These are phyloP conservation scores for Candida sp. DNA, from an alignment of 1,139 yeast genomes.

Conservation along the genomic window DNA sequence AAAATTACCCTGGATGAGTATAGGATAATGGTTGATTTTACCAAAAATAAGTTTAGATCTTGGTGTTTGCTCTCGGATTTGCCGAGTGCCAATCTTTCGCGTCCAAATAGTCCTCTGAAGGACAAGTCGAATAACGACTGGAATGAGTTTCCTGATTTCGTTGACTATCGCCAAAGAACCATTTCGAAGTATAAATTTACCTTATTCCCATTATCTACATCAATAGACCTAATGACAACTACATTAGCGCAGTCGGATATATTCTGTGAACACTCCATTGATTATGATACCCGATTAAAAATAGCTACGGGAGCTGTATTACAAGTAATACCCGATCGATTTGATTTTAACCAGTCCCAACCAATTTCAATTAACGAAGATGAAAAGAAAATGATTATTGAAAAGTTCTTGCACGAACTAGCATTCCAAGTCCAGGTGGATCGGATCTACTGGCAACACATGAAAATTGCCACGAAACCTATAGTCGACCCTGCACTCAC, in stretches of 20 bases:
- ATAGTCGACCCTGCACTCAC: conserved; percentile 3
- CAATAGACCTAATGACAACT: conserved; percentile 37
- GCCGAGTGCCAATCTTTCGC: conserved; percentile 28
- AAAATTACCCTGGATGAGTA: conserved; percentile 50
- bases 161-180: conserved; percentile 21
- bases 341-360: conserved; percentile 1
- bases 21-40: conserved; percentile 60
- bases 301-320: conserved; percentile 17
- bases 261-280: conserved; percentile 47
- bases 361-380: conserved; percentile 19
- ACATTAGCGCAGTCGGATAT: conserved; percentile 30
- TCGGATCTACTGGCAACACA: conserved; percentile 43
- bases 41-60: conserved; percentile 62
- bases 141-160: conserved; percentile 19
- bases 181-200: conserved; percentile 35
- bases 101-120: conserved; percentile 16
- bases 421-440: conserved; percentile 64
- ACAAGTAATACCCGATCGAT: conserved; percentile 15
- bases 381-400: conserved; percentile 44
- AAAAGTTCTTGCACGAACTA: conserved; percentile 42
- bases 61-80: conserved; percentile 48
- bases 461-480: conserved; percentile 13
- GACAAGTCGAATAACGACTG: conserved; percentile 7
- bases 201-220: conserved; percentile 40
- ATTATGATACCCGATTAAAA: conserved; percentile 12